These are phyloP conservation scores for Populus deltoides DNA, from an alignment of 345 rosid genomes.

Conservation along the genomic window DNA sequence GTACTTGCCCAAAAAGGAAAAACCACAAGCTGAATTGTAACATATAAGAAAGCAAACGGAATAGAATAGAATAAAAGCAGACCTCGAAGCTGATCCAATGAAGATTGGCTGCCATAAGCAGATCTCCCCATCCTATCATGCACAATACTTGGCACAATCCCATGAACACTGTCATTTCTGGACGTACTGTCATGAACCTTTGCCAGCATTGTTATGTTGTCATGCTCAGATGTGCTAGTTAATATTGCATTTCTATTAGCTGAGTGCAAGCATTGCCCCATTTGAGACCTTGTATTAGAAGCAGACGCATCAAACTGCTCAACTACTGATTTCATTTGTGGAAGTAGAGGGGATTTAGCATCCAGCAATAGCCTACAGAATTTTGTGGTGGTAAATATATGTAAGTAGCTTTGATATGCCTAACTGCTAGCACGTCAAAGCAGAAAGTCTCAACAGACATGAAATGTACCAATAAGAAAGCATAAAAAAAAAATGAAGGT, in stretches of 20 bases:
- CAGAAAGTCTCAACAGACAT: background rate
- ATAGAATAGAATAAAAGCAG: conserved; percentile 1
- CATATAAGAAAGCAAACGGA: background rate
- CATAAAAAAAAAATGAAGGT: background rate
- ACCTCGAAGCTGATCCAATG: conserved; percentile 46
- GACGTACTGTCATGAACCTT: conserved; percentile 24
- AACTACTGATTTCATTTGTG: conserved; percentile 18
- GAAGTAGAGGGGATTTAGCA: conserved; percentile 19
- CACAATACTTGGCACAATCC: conserved; percentile 10
- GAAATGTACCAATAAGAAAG: conserved; percentile 3
- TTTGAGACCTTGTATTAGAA: conserved; percentile 34
- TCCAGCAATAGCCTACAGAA: conserved; percentile 43
- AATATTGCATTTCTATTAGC: conserved; percentile 18
- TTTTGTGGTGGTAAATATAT: conserved; percentile 19
- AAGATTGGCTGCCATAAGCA: conserved; percentile 31
- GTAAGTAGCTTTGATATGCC: conserved; percentile 7
- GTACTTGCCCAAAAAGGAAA: background rate
- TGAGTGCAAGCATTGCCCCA: conserved; percentile 12
- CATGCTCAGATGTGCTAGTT: conserved; percentile 30
- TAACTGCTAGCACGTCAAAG: background rate
- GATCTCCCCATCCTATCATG: conserved; percentile 36
- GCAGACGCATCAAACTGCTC: conserved; percentile 34
- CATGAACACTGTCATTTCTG: conserved; percentile 13
- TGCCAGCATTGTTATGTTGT: conserved; percentile 6
- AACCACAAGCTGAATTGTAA: conserved; percentile 1